Base-by-base conservation (phyloP, 1,139 yeast genomes). In the Magnusiomyces fungicola region DNA sequence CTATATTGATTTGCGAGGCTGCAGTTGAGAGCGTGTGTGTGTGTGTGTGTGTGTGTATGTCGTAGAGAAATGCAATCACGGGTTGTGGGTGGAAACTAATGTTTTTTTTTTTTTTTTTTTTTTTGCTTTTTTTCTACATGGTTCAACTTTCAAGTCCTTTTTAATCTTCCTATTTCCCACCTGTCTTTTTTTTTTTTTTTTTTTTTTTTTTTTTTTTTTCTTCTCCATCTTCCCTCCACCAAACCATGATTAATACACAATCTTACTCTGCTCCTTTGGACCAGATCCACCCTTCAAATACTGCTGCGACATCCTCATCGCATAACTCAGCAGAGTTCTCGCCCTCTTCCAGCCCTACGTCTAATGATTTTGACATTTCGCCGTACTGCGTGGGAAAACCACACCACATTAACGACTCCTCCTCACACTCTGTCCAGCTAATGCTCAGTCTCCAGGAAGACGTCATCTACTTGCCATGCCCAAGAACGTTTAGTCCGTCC, bases 401-500 rank as follows among this genome's bases (percentile, higher is more conserved):
- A 3, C 60, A 61, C 43, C 57, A 59, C 24, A 56, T 66, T 30
- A 59, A 56, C 40, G 54, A 61, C 45, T 64, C 70, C 14, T 67
- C 63, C 45, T 61, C 65, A 3, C 67, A 67, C 12, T 50, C 55
- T 24, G 57, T 67, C 25, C 66, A 66, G 24, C 55, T 67, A 23
- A 63, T 60, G 16, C 55, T 67, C 12, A 55, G 65, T n/a, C 49
- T 66, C 12, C 69, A 66, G 49, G 69, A 67, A 53, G 62, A 62
- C 16, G 59, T 61, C 2, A 51, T 67, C 1, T 67, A 62, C 45
- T 52, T 67, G 47, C 58, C 67, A 4, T 56, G 57, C 23, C 50
- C 56, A 9, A 55, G 55, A 19, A 47, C 58, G 1, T 43, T 30
- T 19, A 49, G 55, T n/a, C 50, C 60, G 1, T 47, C 56, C 12